A percentile compares a stretch with the other conserved stretches of the same genome.
phyloP scores from a whole-genome alignment of 805 yeast species.

The Ogataea paradorogensis region DNA sequence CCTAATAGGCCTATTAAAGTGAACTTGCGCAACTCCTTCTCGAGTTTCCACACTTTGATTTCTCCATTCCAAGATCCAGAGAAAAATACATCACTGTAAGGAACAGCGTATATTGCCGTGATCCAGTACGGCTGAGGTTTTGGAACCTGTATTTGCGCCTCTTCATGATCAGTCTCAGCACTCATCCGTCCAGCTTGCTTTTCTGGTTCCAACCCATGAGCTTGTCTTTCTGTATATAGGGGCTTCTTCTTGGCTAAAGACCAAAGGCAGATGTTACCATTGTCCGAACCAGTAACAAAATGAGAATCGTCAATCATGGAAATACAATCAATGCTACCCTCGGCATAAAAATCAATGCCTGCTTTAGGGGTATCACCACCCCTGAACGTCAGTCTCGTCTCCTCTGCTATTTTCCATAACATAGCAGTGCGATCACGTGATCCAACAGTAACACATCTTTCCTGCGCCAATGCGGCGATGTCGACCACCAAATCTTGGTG shows the following conservation, averaged over 20 bases:
- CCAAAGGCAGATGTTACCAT: conserved; percentile 90
- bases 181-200: conserved; percentile 50
- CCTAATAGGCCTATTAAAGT: conserved; percentile 51
- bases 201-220: conserved; percentile 66
- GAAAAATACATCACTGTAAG: conserved; percentile 78
- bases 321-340: conserved; percentile 89
- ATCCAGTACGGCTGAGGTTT: conserved; percentile 79
- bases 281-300: conserved; percentile 93
- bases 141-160: conserved; percentile 55
- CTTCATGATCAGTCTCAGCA: conserved; percentile 41
- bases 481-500: conserved; percentile 90
- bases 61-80: conserved; percentile 88
- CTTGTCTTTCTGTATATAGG: conserved; percentile 57
- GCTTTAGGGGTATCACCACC: conserved; percentile 65
- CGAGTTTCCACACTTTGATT: conserved; percentile 74
- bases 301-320: conserved; percentile 89
- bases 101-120: conserved; percentile 76
- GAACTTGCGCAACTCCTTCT: conserved; percentile 62
- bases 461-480: conserved; percentile 76
- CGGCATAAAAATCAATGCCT: conserved; percentile 48
- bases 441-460: conserved; percentile 95
- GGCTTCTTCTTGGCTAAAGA: conserved; percentile 89
- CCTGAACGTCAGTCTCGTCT: conserved; percentile 86
- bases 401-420: conserved; percentile 96
- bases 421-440: conserved; percentile 92